Evolutionary conservation across 2,329 filamentous ascomycete genomes (phyloP).

Genomic region (Pseudogymnoascus sp.): DNA sequence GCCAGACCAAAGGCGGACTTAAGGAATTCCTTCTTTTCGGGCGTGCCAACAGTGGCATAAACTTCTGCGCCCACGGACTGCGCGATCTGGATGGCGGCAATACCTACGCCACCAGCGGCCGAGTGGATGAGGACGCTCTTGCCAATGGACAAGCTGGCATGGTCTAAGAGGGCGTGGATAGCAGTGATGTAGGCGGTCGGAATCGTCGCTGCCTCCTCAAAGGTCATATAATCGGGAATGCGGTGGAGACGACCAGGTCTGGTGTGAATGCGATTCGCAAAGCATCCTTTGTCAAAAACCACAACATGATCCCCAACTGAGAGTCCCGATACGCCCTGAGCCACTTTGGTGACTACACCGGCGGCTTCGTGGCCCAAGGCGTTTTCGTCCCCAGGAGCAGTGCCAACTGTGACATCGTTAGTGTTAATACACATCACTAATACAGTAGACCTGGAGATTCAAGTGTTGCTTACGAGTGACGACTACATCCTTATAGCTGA

Average conservation of each 20-base stretch:
- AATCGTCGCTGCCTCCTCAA: constrained; percentile 33
- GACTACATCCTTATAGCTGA: neutral
- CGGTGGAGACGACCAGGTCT: constrained; percentile 11
- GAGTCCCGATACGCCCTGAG: constrained; percentile 19
- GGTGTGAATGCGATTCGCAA: constrained; percentile 14
- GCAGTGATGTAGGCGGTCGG: constrained; percentile 37
- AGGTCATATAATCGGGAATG: constrained; percentile 34
- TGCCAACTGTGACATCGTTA: constrained; percentile 18
- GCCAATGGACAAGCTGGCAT: constrained; percentile 32
- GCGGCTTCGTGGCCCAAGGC: constrained; percentile 21
- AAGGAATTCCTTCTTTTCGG: constrained; percentile 21
- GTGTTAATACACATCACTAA: constrained; percentile 11
- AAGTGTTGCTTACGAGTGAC: neutral
- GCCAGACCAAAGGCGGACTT: constrained; percentile 15
- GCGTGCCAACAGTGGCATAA: constrained; percentile 34
- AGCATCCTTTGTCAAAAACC: constrained; percentile 1
- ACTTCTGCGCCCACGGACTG: constrained; percentile 31
- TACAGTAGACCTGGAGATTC: neutral
- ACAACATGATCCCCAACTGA: constrained; percentile 28
- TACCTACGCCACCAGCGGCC: constrained; percentile 19
- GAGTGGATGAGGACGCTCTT: constrained; percentile 20
- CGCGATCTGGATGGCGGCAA: constrained; percentile 25
- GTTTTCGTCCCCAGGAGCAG: constrained; percentile 17
- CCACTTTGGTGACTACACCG: constrained; percentile 25
- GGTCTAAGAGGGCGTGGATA: constrained; percentile 36